Base-by-base conservation (phyloP, 164 flowering plant species). In the Vitis riparia region DNA sequence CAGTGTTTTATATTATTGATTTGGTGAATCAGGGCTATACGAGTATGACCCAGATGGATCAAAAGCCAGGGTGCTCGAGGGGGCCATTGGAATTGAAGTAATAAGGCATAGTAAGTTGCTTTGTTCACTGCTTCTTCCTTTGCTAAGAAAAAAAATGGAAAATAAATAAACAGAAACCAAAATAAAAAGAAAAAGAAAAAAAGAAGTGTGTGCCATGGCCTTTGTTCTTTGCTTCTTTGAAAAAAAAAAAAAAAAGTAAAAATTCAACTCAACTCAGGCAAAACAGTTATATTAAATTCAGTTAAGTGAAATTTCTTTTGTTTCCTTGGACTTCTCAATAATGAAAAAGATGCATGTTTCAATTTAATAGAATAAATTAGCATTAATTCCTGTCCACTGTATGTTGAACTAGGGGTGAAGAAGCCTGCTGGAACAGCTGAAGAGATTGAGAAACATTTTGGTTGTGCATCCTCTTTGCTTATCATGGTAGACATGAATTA, bases 351-450 rank as follows among this genome's bases (percentile, higher is more conserved):
- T 5, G 44, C 7, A 37, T 37, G 7, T 37, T 37, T 37, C 5
- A 37, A 37, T 37, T 37, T 6, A 37, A 37, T 37, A 37, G 44
- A 37, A 37, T 3, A 37, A 37, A 37, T 37, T 37, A 37, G 7
- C 44, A 37, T 6, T 37, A 37, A 37, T 37, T 37, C 44, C 44
- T 37, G 44, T 37, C 44, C 44, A 37, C 44, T 37, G 7, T 37
- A 37, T 57, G 37, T 5, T 56, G 23, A 14, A 66, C 12, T 57
- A 93, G 98, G 79, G 77, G 81, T 79, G 73, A 94, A 94, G 87
- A 94, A 94, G 79, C 97, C 98, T 4, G 94, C 89, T 66, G 98
- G 97, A 53, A 72, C 86, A 48, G 87, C 91, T 73, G 93, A 87
- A 71, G 97, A 94, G 62, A 81, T 92, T 64, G 97, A 94, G 76